A percentile compares a stretch with the other conserved stretches of the same genome.
phyloP scores from a whole-genome alignment of 1,284 basidiomycete species.

The Anthracocystis setariae region DNA sequence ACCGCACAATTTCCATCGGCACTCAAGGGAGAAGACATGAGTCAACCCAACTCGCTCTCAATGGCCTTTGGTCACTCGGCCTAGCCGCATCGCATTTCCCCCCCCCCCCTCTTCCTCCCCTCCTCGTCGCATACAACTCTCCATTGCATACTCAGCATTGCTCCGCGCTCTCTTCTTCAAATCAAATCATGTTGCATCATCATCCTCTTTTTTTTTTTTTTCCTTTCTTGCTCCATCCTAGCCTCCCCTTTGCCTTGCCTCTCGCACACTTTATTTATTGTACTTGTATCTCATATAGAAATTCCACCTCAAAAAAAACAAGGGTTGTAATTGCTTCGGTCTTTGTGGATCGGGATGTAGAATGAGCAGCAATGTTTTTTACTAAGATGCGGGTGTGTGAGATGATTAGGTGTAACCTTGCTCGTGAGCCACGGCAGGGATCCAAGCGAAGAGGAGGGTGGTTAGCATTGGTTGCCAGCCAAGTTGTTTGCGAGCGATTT shows the following conservation, averaged over 20 bases:
- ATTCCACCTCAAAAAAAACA: too few relatives aligned
- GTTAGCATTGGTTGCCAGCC: conserved; percentile 85
- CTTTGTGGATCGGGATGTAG: too few relatives aligned
- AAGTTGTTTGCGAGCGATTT: conserved; percentile 77
- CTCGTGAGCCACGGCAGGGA: conserved; percentile 77
- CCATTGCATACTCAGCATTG: background rate
- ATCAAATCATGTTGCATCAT: conserved; percentile 4
- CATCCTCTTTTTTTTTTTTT: too few relatives aligned
- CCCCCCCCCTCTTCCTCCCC: too few relatives aligned
- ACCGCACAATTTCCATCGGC: background rate
- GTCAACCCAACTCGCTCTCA: conserved; percentile 9
- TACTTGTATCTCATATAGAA: conserved; percentile 15
- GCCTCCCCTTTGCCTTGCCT: background rate
- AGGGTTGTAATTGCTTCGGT: too few relatives aligned
- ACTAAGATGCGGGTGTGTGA: too few relatives aligned
- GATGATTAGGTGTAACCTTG: background rate
- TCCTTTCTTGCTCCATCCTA: background rate
- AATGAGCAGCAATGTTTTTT: too few relatives aligned
- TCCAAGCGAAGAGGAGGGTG: conserved; percentile 75
- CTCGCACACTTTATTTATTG: too few relatives aligned
- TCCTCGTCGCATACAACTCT: background rate
- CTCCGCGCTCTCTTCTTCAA: background rate
- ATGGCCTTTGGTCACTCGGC: conserved; percentile 13
- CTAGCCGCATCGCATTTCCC: too few relatives aligned
- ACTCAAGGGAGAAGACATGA: conserved; percentile 2